Evolutionary conservation across 768 basidiomycete species (phyloP).

Genomic region (Pleurotus cornucopiae): DNA sequence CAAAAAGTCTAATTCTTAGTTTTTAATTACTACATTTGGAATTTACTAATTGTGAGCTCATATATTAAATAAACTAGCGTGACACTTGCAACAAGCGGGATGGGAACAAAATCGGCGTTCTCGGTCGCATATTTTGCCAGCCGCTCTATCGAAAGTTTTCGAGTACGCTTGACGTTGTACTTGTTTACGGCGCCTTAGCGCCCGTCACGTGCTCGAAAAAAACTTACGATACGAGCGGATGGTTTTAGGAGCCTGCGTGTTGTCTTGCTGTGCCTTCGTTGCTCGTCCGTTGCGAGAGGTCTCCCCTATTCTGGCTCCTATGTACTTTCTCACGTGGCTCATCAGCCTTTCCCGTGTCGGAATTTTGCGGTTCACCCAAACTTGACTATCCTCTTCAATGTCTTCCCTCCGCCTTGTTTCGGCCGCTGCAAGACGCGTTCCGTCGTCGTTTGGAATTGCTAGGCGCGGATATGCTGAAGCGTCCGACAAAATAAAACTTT

Average conservation of each 20-base stretch:
- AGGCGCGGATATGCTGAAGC: constrained; percentile 91
- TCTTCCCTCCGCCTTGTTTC: constrained; percentile 71
- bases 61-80: too few species aligned
- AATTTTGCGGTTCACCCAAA: constrained; percentile 1
- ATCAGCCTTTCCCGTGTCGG: background rate
- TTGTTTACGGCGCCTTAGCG: too few species aligned
- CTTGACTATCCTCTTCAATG: constrained; percentile 41
- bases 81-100: too few species aligned
- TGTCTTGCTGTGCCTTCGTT: background rate
- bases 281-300: background rate
- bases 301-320: background rate
- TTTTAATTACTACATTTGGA: too few species aligned
- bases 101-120: too few species aligned
- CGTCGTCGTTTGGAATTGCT: constrained; percentile 45
- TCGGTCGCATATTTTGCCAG: too few species aligned
- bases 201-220: too few species aligned
- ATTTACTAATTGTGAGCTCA: too few species aligned
- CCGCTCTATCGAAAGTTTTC: too few species aligned
- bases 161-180: too few species aligned
- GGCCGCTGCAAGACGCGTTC: constrained; percentile 57
- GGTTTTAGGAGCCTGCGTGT: background rate
- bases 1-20: too few species aligned
- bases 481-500: constrained; percentile 86
- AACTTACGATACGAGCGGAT: too few species aligned
- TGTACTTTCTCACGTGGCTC: constrained; percentile 12